These are phyloP conservation scores for Cyamopsis tetragonoloba DNA, from an alignment of 306 rosid species.

Conservation along the genomic window DNA sequence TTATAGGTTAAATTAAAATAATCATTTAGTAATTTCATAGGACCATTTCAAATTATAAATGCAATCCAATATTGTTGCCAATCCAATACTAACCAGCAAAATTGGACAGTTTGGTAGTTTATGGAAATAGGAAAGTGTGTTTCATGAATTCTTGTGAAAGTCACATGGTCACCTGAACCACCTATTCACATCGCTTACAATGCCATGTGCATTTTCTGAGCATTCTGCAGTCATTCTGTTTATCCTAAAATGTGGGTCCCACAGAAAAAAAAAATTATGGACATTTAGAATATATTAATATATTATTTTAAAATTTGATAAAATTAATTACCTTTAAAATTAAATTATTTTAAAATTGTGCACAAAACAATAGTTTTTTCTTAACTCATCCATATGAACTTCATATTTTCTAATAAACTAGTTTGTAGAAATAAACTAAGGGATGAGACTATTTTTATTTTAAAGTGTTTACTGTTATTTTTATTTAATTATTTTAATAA, in stretches of 20 bases:
- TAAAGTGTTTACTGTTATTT: no score
- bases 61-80: background rate
- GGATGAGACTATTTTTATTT: no score
- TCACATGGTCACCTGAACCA: background rate
- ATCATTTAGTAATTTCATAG: background rate
- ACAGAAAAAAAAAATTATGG: background rate
- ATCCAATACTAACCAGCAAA: background rate
- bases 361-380: no score
- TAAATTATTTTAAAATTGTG: no score
- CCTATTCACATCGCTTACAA: constrained; percentile 4
- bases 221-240: constrained; percentile 15
- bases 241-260: constrained; percentile 14
- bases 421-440: no score
- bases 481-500: no score
- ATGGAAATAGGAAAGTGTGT: background rate
- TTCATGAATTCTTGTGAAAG: background rate
- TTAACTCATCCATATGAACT: no score
- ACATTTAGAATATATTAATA: no score
- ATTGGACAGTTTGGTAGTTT: background rate
- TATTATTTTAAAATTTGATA: no score
- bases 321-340: no score
- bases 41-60: background rate
- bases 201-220: constrained; percentile 42
- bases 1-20: no score
- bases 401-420: no score